A percentile compares a stretch with the other conserved stretches of the same genome.
Evolutionary conservation across 2,329 filamentous ascomycete species (phyloP).

Genomic region (Kalaharituber pfeilii): DNA sequence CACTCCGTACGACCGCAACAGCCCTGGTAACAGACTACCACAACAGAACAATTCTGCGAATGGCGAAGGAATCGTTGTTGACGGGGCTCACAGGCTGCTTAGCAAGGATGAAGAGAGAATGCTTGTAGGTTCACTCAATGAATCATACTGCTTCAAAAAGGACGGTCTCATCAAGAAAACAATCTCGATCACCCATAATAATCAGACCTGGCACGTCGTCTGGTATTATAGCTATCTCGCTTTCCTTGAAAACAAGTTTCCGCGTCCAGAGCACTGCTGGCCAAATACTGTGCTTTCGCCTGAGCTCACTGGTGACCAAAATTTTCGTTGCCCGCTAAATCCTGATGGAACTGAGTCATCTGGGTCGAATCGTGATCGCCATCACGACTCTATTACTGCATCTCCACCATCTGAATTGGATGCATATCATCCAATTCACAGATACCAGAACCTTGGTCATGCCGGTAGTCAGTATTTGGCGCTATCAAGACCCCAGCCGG

Average conservation of each 20-base stretch:
- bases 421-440: not conserved
- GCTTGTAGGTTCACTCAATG: constrained; percentile 67
- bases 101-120: constrained; percentile 33
- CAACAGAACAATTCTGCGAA: not conserved
- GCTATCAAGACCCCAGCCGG: too few relatives aligned
- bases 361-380: not conserved
- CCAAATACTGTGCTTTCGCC: constrained; percentile 37
- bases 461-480: too few relatives aligned
- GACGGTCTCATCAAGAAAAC: constrained; percentile 82
- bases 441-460: too few relatives aligned
- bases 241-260: constrained; percentile 44
- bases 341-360: not conserved
- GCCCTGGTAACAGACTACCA: not conserved
- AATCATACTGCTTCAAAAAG: constrained; percentile 74
- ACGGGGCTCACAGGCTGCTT: constrained; percentile 6
- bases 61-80: constrained; percentile 1
- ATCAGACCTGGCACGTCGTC: constrained; percentile 67
- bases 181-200: constrained; percentile 59
- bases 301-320: constrained; percentile 44
- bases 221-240: constrained; percentile 77
- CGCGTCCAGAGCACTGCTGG: constrained; percentile 39
- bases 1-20: not conserved
- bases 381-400: not conserved
- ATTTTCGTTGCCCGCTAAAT: constrained; percentile 49
- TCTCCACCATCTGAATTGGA: not conserved